Base-by-base conservation (phyloP, 129 eudicot genomes). In the Erigeron canadensis region DNA sequence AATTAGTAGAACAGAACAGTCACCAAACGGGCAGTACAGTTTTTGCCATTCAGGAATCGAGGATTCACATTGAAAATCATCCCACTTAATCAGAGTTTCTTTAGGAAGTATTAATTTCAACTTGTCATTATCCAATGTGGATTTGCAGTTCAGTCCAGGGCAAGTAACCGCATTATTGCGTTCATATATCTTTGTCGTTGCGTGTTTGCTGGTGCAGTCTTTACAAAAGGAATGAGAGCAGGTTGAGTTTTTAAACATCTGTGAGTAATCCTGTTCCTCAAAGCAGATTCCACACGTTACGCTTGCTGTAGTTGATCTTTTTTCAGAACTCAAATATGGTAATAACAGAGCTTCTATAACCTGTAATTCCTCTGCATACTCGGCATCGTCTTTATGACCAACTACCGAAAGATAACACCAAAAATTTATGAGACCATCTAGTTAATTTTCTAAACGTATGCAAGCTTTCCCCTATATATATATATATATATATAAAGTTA, bases 211-310 rank as follows among this genome's bases (percentile, higher is more conserved):
- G 40, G 77, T 86, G 81, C 87, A 80, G 22, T 63, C 65, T n/a
- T 67, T 73, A 38, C 83, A 83, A 18, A 83, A 83, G 43, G 87
- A 70, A 66, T 80, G 83, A 67, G 79, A 66, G 11, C 87, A 80
- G 7, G 44, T 45, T 3, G 73, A 51, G 61, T 65, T 73, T 54
- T 6, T 46, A 62, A 80, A 82, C 81, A 82, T 79, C 28, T 69
- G 61, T 76, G 71, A 60, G 19, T 28, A 39, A 41, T 65, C 75
- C 8, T 71, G 73, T 10, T 62, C 51, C 37, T 84, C 89, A 47
- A 81, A 67, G 71, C 89, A 81, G 65, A 84, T 78, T 38, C n/a
- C n/a, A n/a, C n/a, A n/a, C n/a, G n/a, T n/a, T n/a, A n/a, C n/a
- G n/a, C n/a, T n/a, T n/a, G n/a, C n/a, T n/a, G n/a, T n/a, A n/a